Conservation (phyloP, 2,329 filamentous ascomycete species). For the Diaporthe vexans region DNA sequence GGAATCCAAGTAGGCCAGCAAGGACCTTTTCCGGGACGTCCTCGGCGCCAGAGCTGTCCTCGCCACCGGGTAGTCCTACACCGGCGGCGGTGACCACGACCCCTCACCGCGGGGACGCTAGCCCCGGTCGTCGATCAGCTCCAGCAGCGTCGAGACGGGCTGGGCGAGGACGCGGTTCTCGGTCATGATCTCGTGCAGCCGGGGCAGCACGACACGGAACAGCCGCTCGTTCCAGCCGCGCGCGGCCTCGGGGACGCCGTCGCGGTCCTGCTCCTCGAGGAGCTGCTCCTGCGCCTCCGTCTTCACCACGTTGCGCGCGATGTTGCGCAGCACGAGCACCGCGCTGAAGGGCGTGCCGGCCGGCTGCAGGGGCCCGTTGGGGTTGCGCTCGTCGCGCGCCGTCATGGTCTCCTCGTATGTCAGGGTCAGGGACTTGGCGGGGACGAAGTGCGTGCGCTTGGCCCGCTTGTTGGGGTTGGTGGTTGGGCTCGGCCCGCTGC, state of each 20-base stretch:
- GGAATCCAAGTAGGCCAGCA: no score
- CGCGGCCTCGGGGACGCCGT: constrained; percentile 59
- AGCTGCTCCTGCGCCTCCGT: constrained; percentile 70
- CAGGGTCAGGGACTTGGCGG: constrained; percentile 68
- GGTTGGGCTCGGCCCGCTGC: constrained; percentile 36
- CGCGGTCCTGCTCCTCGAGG: constrained; percentile 61
- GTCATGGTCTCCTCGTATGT: constrained; percentile 69
- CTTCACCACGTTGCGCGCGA: constrained; percentile 77
- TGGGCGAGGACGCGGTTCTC: constrained; percentile 73
- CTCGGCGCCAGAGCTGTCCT: no score
- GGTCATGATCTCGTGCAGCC: constrained; percentile 77
- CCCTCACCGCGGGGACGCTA: not conserved
- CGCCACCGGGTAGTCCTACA: not conserved
- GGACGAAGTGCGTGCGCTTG: constrained; percentile 64
- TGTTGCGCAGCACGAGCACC: constrained; percentile 82
- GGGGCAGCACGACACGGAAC: constrained; percentile 75
- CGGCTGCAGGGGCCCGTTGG: constrained; percentile 71
- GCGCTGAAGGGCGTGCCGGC: constrained; percentile 85
- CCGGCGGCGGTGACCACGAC: not conserved
- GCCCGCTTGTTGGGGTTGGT: constrained; percentile 48
- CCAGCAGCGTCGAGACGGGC: constrained; percentile 51
- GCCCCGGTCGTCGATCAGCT: constrained; percentile 48
- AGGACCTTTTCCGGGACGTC: no score
- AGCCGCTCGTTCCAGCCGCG: constrained; percentile 75
- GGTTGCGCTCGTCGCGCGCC: constrained; percentile 70